phyloP scores from a whole-genome alignment of 2,329 filamentous ascomycete genomes.

The Alternaria angustiovoidea region DNA sequence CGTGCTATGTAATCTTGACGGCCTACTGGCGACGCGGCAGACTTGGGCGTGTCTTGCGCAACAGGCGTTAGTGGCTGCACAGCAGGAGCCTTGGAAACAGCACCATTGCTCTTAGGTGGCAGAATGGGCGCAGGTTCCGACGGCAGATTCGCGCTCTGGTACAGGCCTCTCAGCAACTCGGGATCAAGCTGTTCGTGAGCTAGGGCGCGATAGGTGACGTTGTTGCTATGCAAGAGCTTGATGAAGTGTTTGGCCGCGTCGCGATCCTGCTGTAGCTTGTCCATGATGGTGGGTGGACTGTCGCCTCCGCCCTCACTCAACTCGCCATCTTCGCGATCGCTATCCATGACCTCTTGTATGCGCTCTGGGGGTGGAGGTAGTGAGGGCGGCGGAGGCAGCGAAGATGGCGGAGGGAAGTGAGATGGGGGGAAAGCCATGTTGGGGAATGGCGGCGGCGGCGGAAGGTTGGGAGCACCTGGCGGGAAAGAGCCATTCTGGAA shows the following conservation, averaged over 20 bases:
- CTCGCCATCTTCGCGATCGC: conserved; percentile 76
- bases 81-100: conserved; percentile 10
- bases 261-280: conserved; percentile 33
- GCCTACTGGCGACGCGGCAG: conserved; percentile 24
- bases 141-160: conserved; percentile 39
- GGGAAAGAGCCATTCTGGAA: conserved; percentile 33
- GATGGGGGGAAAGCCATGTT: conserved; percentile 23
- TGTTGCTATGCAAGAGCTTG: conserved; percentile 59
- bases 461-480: conserved; percentile 33
- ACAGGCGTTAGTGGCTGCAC: conserved; percentile 14
- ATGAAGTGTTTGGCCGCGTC: conserved; percentile 50
- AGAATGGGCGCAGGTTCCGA: conserved; percentile 37
- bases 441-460: conserved; percentile 20
- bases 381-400: conserved; percentile 23
- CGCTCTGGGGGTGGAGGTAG: conserved; percentile 33
- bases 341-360: conserved; percentile 45
- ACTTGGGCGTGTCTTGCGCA: conserved; percentile 25
- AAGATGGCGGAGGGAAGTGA: conserved; percentile 23
- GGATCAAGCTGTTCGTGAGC: conserved; percentile 43
- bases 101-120: conserved; percentile 27
- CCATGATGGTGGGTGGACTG: conserved; percentile 7
- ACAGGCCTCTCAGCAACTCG: conserved; percentile 38
- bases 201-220: conserved; percentile 77
- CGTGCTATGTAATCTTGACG: conserved; percentile 80
- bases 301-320: conserved; percentile 65